These are phyloP conservation scores for Prunus mira DNA, from an alignment of 306 rosid genomes.

Conservation along the genomic window DNA sequence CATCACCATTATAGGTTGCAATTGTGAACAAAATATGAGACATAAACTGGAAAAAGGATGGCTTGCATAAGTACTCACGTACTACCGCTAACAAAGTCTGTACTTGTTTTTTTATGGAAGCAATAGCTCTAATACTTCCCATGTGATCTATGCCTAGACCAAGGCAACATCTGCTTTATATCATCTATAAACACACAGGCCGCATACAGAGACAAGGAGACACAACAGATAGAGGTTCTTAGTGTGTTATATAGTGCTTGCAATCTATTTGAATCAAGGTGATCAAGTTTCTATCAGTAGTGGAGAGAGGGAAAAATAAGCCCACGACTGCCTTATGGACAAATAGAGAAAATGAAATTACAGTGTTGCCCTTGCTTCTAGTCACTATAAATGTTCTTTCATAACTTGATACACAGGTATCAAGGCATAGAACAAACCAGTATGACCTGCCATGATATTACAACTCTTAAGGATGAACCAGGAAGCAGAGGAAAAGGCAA, in stretches of 20 bases:
- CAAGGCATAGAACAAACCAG: constrained; percentile 77
- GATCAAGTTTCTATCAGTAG: background rate
- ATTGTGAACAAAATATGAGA: background rate
- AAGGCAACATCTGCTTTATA: constrained; percentile 56
- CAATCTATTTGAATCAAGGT: background rate
- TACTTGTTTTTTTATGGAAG: constrained; percentile 62
- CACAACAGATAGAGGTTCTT: background rate
- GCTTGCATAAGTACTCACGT: constrained; percentile 48
- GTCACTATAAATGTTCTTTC: constrained; percentile 70
- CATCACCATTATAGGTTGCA: background rate
- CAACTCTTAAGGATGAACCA: too few relatives aligned
- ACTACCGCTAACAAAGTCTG: constrained; percentile 87
- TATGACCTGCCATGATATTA: constrained; percentile 58
- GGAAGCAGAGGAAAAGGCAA: too few relatives aligned
- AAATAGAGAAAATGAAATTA: constrained; percentile 31
- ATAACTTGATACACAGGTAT: constrained; percentile 75
- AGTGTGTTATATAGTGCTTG: background rate
- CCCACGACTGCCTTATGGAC: background rate
- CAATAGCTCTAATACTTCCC: constrained; percentile 90
- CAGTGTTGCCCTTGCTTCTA: constrained; percentile 88
- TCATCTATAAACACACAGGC: background rate
- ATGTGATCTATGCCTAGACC: constrained; percentile 82
- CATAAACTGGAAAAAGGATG: background rate
- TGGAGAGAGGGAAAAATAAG: background rate
- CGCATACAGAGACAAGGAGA: background rate